phyloP scores from a whole-genome alignment of 2,329 filamentous ascomycete species.

The Alternaria gansuensis region DNA sequence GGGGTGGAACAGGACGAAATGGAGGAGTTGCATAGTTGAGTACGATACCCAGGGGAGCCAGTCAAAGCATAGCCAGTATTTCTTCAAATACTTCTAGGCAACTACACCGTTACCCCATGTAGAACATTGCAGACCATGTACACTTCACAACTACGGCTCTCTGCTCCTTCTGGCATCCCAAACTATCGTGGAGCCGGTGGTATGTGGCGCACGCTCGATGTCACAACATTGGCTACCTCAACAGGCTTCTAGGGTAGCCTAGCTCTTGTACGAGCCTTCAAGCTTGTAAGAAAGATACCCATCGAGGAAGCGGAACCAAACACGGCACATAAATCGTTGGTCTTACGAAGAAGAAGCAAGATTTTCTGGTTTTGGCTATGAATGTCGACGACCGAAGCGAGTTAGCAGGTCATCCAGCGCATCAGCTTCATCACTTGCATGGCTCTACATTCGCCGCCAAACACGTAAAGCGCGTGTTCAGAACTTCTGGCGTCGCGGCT shows the following conservation, averaged over 20 bases:
- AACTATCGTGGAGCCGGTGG: conserved; percentile 35
- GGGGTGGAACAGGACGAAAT: not conserved
- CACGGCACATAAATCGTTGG: conserved; percentile 31
- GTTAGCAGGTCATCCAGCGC: conserved; percentile 19
- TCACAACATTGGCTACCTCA: conserved; percentile 24
- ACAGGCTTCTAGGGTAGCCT: conserved; percentile 30
- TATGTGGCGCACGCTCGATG: conserved; percentile 30
- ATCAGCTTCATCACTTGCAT: conserved; percentile 25
- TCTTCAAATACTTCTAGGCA: not conserved
- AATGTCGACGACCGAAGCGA: conserved; percentile 4
- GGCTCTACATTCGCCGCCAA: conserved; percentile 29
- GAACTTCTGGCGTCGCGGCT: too few relatives aligned
- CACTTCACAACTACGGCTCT: conserved; percentile 15
- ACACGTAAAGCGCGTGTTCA: conserved; percentile 17
- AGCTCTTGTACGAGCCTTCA: conserved; percentile 31
- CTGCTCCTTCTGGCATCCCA: conserved; percentile 35
- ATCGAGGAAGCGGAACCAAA: conserved; percentile 29
- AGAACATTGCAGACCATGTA: not conserved
- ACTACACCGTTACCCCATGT: not conserved
- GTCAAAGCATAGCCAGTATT: not conserved
- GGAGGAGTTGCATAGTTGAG: not conserved
- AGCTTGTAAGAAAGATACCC: conserved; percentile 23
- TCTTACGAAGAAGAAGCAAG: conserved; percentile 23
- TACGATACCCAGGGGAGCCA: not conserved
- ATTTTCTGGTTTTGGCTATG: conserved; percentile 4